Evolutionary conservation across 148 eudicot species (phyloP).

Genomic region (Euryodendron excelsum): DNA sequence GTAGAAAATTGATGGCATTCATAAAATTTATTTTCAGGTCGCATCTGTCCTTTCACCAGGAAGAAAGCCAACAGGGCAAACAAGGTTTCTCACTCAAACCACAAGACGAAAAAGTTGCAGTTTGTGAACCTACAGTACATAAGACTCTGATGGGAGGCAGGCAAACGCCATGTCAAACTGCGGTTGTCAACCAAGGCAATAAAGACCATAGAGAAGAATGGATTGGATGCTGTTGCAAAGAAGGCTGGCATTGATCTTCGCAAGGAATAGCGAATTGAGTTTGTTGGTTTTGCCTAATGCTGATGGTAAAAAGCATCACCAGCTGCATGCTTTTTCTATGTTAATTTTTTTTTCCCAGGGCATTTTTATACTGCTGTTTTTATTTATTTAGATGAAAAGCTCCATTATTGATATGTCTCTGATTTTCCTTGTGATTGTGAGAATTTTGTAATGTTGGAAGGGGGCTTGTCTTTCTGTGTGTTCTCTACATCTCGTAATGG

Average conservation of each 20-base stretch:
- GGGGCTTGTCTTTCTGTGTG: too few species aligned
- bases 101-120: conserved; percentile 78
- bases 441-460: too few species aligned
- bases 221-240: conserved; percentile 89
- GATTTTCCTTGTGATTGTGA: not conserved
- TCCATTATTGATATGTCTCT: not conserved
- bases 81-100: conserved; percentile 82
- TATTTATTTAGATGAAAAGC: conserved; percentile 8
- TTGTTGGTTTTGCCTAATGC: not conserved
- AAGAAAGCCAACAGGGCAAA: conserved; percentile 87
- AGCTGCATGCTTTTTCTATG: not conserved
- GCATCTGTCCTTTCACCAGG: conserved; percentile 92
- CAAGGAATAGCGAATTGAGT: conserved; percentile 39
- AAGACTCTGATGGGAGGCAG: conserved; percentile 95
- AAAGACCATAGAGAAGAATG: conserved; percentile 93
- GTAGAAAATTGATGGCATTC: not conserved
- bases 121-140: conserved; percentile 89
- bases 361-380: not conserved
- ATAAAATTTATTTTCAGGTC: conserved; percentile 47
- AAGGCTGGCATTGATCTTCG: conserved; percentile 94
- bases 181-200: conserved; percentile 85
- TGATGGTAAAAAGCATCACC: conserved; percentile 20
- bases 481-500: too few species aligned
- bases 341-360: not conserved
- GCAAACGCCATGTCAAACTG: conserved; percentile 75